phyloP scores from a whole-genome alignment of 2,329 filamentous ascomycete genomes.

The Knoxdaviesia proteae region DNA sequence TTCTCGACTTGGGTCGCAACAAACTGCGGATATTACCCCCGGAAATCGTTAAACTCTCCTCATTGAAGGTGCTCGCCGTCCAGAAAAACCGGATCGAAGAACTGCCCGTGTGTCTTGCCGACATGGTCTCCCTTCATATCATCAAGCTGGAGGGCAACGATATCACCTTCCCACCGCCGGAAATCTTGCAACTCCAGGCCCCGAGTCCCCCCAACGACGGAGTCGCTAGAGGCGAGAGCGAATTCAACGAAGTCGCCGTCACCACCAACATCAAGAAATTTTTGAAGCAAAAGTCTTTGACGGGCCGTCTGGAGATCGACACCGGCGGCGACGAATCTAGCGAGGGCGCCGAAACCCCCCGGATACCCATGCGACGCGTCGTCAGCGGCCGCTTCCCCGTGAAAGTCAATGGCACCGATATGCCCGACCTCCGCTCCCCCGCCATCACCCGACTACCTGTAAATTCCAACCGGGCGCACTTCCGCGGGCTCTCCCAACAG shows the following conservation, averaged over 20 bases:
- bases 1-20: slow-evolving; percentile 80
- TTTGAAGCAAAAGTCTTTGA: slow-evolving; percentile 29
- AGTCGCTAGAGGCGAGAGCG: slow-evolving; percentile 33
- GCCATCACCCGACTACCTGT: slow-evolving; percentile 19
- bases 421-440: slow-evolving; percentile 47
- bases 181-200: slow-evolving; percentile 39
- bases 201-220: slow-evolving; percentile 34
- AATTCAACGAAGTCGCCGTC: slow-evolving; percentile 38
- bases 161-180: slow-evolving; percentile 56
- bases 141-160: slow-evolving; percentile 82
- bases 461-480: slow-evolving; percentile 42
- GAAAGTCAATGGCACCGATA: slow-evolving; percentile 53
- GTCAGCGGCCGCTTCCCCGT: slow-evolving; percentile 46
- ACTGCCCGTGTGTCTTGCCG: slow-evolving; percentile 63
- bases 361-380: slow-evolving; percentile 41
- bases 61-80: slow-evolving; percentile 73
- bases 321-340: slow-evolving; percentile 40
- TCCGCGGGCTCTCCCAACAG: slow-evolving; percentile 52
- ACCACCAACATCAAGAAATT: slow-evolving; percentile 43
- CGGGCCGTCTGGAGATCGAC: slow-evolving; percentile 31
- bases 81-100: slow-evolving; percentile 74
- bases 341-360: slow-evolving; percentile 63
- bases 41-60: slow-evolving; percentile 61
- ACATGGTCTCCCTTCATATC: slow-evolving; percentile 76
- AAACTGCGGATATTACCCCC: slow-evolving; percentile 58